Conservation (phyloP, 2,329 filamentous ascomycete species). For the Xylariales sp. region DNA sequence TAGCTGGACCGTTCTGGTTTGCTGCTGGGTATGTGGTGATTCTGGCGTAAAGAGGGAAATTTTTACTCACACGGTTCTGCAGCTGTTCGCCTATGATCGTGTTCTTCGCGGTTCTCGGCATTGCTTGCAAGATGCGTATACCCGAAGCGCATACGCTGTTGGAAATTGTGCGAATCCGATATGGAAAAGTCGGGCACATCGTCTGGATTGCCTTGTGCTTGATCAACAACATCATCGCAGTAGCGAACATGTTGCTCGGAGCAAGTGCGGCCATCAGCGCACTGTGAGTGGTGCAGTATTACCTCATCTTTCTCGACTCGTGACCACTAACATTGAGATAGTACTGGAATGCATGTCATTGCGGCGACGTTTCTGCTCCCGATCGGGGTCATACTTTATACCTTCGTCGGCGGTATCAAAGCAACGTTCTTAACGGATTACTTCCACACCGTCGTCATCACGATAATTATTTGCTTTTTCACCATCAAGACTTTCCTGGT, state of each 20-base stretch:
- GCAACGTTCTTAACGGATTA: slow-evolving; percentile 82
- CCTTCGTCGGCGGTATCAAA: slow-evolving; percentile 51
- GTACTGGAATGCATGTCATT: slow-evolving; percentile 45
- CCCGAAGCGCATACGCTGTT: slow-evolving; percentile 50
- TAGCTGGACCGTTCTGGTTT: slow-evolving; percentile 54
- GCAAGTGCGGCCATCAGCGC: slow-evolving; percentile 36
- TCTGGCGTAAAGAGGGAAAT: not conserved
- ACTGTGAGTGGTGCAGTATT: slow-evolving; percentile 21
- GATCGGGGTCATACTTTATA: slow-evolving; percentile 20
- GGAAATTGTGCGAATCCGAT: slow-evolving; percentile 48
- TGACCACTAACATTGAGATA: slow-evolving; percentile 15
- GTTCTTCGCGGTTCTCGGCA: slow-evolving; percentile 47
- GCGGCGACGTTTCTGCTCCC: slow-evolving; percentile 42
- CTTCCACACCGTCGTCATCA: slow-evolving; percentile 70
- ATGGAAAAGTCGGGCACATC: slow-evolving; percentile 41
- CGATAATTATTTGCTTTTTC: slow-evolving; percentile 81
- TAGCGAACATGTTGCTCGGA: slow-evolving; percentile 48
- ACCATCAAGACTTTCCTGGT: slow-evolving; percentile 76
- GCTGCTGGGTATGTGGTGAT: slow-evolving; percentile 37
- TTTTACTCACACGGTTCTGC: not conserved
- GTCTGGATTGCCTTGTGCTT: slow-evolving; percentile 48
- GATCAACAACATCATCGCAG: slow-evolving; percentile 49
- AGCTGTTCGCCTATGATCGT: slow-evolving; percentile 50
- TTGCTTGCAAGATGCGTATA: slow-evolving; percentile 46
- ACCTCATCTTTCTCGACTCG: not conserved